Base-by-base conservation (phyloP, 352 stramenopile genomes). In the Phytophthora pinifolia region DNA sequence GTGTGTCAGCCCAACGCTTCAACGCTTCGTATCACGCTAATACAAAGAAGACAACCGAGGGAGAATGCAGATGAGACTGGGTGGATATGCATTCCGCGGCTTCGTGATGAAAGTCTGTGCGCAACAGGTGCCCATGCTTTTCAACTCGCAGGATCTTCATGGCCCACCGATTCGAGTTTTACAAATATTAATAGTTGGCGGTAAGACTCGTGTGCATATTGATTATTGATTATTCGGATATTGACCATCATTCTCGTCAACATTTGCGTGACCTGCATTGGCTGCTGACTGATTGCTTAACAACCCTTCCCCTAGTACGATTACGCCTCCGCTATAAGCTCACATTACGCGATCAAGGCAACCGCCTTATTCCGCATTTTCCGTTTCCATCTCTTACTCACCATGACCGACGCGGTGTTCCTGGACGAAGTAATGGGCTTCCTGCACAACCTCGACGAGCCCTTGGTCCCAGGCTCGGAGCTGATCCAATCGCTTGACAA, bases 31-130 rank as follows among this genome's bases (percentile, higher is more conserved):
- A 13, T 73, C 72, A 48, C 61, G 62, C 0, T 42, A 44, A 29
- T 87, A 81, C 33, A 60, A 59, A 5, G 67, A 83, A 27, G 17
- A 37, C 0, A 52, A 76, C 10, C 0, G 59, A 82, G 20, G 68
- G 71, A 7, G 59, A 69, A 32, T 50, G 65, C 9, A 36, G 63
- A 72, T n/a, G 58, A 68, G 50, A 65, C 51, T 2, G 52, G 38
- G 1, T 72, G 63, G 63, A 18, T 67, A 13, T 33, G 18, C 29
- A 7, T 68, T 10, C 36, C 52, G 9, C 53, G 53, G 46, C 18
- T 58, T 67, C 0, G 39, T 71, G 10, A 49, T 73, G 43, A 59
- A 73, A 18, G 62, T 62, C 9, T 79, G 70, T 20, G 61, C 64
- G 7, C 54, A 69, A 18, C 51, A 79, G 43, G 57, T 75, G 0